phyloP scores from a whole-genome alignment of 495 filamentous ascomycete genomes.

The Aspergillus panamensis region DNA sequence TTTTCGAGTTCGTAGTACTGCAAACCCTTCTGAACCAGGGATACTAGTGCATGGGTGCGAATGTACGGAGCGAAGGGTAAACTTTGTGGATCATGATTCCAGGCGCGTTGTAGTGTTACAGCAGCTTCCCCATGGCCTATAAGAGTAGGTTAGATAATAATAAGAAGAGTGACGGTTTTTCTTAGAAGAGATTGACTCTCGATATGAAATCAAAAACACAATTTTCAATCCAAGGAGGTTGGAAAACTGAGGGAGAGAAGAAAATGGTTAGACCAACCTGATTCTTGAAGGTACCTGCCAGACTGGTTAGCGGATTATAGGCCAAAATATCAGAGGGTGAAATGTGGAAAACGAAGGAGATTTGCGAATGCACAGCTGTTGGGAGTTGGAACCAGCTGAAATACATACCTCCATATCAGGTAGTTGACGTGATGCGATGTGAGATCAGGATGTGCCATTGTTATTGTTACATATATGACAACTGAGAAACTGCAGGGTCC shows the following conservation, averaged over 20 bases:
- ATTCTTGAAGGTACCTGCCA: constrained; percentile 81
- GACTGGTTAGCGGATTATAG: constrained; percentile 27
- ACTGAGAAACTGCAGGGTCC: constrained; percentile 30
- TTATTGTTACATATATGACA: constrained; percentile 48
- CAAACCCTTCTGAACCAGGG: constrained; percentile 72
- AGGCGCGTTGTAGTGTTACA: constrained; percentile 76
- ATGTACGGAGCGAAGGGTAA: constrained; percentile 75
- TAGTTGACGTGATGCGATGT: constrained; percentile 96
- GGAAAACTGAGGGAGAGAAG: constrained; percentile 13
- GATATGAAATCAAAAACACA: not conserved
- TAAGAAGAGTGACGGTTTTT: not conserved
- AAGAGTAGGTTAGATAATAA: constrained; percentile 22
- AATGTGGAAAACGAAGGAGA: constrained; percentile 1
- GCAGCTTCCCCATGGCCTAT: constrained; percentile 65
- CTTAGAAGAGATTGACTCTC: constrained; percentile 8
- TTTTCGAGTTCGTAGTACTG: constrained; percentile 69
- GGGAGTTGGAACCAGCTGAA: not conserved
- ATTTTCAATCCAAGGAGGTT: not conserved
- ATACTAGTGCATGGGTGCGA: constrained; percentile 69
- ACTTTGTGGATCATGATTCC: constrained; percentile 68
- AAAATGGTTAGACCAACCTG: constrained; percentile 58
- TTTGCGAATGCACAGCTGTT: constrained; percentile 1
- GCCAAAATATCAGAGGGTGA: not conserved
- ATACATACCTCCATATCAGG: constrained; percentile 94
- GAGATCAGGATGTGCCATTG: constrained; percentile 55